Evolutionary conservation across 2,329 filamentous ascomycete species (phyloP).

Genomic region (Fusarium longipes): DNA sequence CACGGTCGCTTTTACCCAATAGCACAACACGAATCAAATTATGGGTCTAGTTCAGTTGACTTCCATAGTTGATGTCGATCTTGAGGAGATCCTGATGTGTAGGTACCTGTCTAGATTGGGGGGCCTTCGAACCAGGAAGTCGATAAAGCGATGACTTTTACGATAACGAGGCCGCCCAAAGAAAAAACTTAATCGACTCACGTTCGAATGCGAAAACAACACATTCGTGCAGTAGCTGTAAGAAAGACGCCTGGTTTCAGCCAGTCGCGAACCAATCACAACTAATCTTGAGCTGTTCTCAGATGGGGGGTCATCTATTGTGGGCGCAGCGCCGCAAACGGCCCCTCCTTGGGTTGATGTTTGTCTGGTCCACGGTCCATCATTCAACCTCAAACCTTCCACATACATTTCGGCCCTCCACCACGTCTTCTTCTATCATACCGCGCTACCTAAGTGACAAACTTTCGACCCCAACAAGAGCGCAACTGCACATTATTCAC

Average conservation of each 20-base stretch:
- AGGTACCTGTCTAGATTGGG: background rate
- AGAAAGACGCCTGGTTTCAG: background rate
- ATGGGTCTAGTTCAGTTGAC: constrained; percentile 32
- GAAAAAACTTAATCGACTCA: background rate
- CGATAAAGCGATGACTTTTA: background rate
- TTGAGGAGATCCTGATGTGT: too few species aligned
- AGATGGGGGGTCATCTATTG: constrained; percentile 21
- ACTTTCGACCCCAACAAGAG: constrained; percentile 1
- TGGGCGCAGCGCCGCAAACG: constrained; percentile 37
- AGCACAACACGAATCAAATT: constrained; percentile 38
- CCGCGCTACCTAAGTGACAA: background rate
- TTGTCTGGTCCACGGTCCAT: constrained; percentile 25
- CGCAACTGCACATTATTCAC: constrained; percentile 12
- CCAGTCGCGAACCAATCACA: constrained; percentile 19
- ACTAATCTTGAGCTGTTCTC: constrained; percentile 7
- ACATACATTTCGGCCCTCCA: constrained; percentile 25
- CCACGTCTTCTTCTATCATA: constrained; percentile 4
- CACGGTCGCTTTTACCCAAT: constrained; percentile 21
- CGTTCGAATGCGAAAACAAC: background rate
- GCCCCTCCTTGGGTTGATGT: constrained; percentile 31
- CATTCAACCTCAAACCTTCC: constrained; percentile 18
- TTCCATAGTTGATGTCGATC: constrained; percentile 21
- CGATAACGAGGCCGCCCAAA: background rate
- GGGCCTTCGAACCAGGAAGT: background rate
- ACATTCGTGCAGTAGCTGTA: background rate